phyloP scores from a whole-genome alignment of 345 rosid species.

The Pistacia integerrima region DNA sequence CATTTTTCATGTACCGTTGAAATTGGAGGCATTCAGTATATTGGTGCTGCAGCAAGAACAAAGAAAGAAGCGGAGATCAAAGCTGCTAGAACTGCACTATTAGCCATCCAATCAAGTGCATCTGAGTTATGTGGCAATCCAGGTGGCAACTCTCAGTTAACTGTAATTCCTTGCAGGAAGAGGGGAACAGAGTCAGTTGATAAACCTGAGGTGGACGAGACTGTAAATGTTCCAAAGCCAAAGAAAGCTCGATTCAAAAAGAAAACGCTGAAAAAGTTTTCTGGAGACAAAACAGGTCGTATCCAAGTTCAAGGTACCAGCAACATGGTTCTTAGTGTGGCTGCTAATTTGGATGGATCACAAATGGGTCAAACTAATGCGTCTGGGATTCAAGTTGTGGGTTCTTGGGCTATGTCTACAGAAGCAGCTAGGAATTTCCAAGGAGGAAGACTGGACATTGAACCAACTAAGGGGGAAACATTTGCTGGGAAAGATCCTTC shows the following conservation, averaged over 20 bases:
- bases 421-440: conserved; percentile 14
- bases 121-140: conserved; percentile 33
- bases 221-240: conserved; percentile 46
- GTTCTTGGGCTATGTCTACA: conserved; percentile 4
- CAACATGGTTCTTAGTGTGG: neutral
- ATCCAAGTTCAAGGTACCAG: conserved; percentile 17
- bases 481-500: conserved; percentile 15
- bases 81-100: conserved; percentile 88
- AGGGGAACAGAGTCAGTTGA: conserved; percentile 42
- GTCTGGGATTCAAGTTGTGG: conserved; percentile 15
- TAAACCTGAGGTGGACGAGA: conserved; percentile 42
- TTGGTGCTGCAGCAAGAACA: conserved; percentile 71
- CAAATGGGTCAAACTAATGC: conserved; percentile 21
- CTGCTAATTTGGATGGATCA: conserved; percentile 12
- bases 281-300: conserved; percentile 10
- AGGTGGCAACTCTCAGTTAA: conserved; percentile 48
- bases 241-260: conserved; percentile 61
- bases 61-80: conserved; percentile 91
- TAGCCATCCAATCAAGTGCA: conserved; percentile 59
- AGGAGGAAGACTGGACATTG: conserved; percentile 16
- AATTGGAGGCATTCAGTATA: conserved; percentile 80
- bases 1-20: conserved; percentile 67
- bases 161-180: conserved; percentile 76
- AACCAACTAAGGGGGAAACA: conserved; percentile 13
- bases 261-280: conserved; percentile 37